Percentiles rank a stretch among this genome's conserved stretches.
phyloP scores from a whole-genome alignment of 176 grass and related monocot genomes.

The Zea luxurians region DNA sequence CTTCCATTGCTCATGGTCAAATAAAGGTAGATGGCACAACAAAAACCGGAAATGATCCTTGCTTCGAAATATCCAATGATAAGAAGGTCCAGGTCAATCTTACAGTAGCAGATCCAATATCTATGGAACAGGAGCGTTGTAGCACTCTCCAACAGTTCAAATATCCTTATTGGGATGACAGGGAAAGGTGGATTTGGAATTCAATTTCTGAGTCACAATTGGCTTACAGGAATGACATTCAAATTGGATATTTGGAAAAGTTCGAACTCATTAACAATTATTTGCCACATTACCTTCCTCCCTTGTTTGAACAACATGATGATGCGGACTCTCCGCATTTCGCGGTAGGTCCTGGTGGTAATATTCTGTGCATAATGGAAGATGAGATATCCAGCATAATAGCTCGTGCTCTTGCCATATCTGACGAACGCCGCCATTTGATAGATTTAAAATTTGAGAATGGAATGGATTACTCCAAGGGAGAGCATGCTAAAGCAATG shows the following conservation, averaged over 20 bases:
- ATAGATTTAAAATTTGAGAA: no score
- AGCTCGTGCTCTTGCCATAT: constrained; percentile 59
- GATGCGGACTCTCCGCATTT: constrained; percentile 53
- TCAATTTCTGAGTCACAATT: constrained; percentile 64
- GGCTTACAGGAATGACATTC: constrained; percentile 65
- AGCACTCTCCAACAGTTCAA: constrained; percentile 29
- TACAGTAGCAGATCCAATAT: constrained; percentile 23
- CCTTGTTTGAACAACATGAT: constrained; percentile 51
- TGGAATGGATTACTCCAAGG: constrained; percentile 35
- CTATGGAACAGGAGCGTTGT: constrained; percentile 31
- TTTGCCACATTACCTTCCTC: constrained; percentile 63
- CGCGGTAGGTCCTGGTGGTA: constrained; percentile 57
- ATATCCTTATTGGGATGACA: constrained; percentile 49
- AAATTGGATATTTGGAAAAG: constrained; percentile 46
- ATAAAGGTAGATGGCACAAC: constrained; percentile 34
- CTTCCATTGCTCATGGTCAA: constrained; percentile 28
- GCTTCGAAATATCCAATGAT: constrained; percentile 44
- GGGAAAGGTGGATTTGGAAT: constrained; percentile 74
- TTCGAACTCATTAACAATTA: constrained; percentile 77
- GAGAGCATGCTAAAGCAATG: constrained; percentile 43
- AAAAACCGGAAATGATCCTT: constrained; percentile 31
- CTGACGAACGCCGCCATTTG: constrained; percentile 40
- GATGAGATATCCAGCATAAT: constrained; percentile 98
- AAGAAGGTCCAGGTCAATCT: constrained; percentile 24
- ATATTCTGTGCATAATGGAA: constrained; percentile 64